Evolutionary conservation across 345 rosid species (phyloP).

Genomic region (Lenwebbia sp.): DNA sequence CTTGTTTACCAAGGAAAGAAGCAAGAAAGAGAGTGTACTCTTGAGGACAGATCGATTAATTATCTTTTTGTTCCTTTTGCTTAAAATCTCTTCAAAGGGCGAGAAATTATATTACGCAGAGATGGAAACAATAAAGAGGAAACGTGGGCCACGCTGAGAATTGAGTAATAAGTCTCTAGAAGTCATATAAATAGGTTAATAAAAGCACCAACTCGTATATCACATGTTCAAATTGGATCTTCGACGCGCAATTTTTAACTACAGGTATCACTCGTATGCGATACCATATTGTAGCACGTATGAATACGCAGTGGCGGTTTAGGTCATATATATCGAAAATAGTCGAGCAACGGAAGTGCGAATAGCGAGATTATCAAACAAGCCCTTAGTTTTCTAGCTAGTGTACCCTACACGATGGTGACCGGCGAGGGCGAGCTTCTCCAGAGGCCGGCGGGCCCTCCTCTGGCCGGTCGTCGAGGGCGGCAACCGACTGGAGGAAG

Average conservation of each 20-base stretch:
- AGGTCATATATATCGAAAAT: background rate
- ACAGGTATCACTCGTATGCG: background rate
- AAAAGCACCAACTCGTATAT: background rate
- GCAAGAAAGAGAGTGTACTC: background rate
- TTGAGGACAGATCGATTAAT: background rate
- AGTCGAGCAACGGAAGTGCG: background rate
- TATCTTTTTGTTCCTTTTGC: background rate
- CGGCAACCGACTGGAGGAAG: too few relatives aligned
- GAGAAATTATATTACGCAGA: background rate
- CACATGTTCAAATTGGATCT: background rate
- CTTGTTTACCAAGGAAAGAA: background rate
- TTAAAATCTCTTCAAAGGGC: background rate
- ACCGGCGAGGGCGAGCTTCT: too few relatives aligned
- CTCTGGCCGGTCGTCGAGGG: too few relatives aligned
- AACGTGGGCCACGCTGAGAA: background rate
- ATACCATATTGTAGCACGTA: background rate
- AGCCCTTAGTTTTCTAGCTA: background rate
- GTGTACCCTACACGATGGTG: too few relatives aligned
- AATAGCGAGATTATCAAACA: background rate
- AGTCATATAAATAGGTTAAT: background rate
- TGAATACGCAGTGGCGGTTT: background rate
- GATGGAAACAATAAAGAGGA: background rate
- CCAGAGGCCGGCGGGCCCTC: too few relatives aligned
- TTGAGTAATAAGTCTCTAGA: background rate
- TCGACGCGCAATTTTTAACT: background rate